Conservation (phyloP, 208 protist species). For the Crithidia brevicula region DNA sequence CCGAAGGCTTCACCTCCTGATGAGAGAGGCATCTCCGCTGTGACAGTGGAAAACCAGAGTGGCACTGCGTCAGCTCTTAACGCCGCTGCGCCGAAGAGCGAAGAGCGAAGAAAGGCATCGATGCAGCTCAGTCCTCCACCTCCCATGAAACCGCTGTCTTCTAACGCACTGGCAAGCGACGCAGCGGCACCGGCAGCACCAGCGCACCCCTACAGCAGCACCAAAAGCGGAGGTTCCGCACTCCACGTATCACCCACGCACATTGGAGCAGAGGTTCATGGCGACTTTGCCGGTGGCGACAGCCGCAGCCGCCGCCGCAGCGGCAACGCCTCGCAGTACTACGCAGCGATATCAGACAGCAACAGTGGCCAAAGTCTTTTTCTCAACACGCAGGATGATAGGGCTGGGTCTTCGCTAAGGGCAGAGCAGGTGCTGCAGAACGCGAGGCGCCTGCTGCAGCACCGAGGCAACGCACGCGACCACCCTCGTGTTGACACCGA, state of each 20-base stretch:
- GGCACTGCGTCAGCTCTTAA: neutral
- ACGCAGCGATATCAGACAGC: constrained; percentile 16
- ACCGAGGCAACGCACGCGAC: neutral
- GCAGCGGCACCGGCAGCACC: neutral
- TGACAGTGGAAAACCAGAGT: too few species aligned
- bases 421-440: constrained; percentile 30
- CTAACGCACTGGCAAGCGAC: neutral
- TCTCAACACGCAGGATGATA: neutral
- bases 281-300: too few species aligned
- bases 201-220: constrained; percentile 3
- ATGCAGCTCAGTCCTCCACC: constrained; percentile 11
- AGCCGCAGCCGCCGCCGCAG: too few species aligned
- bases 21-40: too few species aligned
- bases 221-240: too few species aligned
- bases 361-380: too few species aligned
- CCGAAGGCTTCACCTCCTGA: neutral
- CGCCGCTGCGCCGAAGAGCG: neutral
- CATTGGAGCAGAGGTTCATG: too few species aligned
- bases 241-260: too few species aligned
- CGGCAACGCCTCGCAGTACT: too few species aligned
- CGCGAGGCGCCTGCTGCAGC: constrained; percentile 23
- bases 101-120: neutral
- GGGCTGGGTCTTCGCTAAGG: constrained; percentile 4
- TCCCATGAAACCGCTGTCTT: constrained; percentile 2
- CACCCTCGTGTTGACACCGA: too few species aligned